These are phyloP conservation scores for Mortierella sp. DNA, from an alignment of 371 early-diverging fungal genomes.

Conservation along the genomic window DNA sequence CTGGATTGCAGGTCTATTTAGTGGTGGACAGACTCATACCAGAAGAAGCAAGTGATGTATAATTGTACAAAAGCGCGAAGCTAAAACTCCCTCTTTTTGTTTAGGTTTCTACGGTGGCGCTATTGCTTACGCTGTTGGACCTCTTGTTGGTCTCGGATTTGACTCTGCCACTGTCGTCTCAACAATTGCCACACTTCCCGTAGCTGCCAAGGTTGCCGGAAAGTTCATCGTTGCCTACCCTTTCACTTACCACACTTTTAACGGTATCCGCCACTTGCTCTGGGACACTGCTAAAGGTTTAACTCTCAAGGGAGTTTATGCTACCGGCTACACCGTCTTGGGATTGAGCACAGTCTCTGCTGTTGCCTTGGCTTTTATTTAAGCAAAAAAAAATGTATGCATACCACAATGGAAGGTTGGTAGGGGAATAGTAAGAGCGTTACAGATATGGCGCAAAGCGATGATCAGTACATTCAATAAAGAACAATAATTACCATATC, in stretches of 20 bases:
- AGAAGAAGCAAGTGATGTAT: too few relatives aligned
- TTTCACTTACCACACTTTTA: constrained; percentile 87
- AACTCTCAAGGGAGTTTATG: constrained; percentile 83
- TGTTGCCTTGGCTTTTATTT: constrained; percentile 44
- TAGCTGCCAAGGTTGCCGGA: constrained; percentile 65
- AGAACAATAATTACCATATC: neutral
- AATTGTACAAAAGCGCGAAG: neutral
- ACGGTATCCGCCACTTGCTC: constrained; percentile 83
- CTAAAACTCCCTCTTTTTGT: neutral
- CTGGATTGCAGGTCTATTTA: too few relatives aligned
- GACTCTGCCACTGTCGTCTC: constrained; percentile 74
- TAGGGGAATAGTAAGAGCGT: neutral
- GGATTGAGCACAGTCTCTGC: constrained; percentile 65
- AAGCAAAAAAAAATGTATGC: too few relatives aligned
- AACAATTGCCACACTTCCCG: constrained; percentile 66
- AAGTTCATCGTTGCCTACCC: constrained; percentile 80
- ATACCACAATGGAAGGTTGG: too few relatives aligned
- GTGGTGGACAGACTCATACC: too few relatives aligned
- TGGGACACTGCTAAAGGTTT: constrained; percentile 87
- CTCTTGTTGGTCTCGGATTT: constrained; percentile 67
- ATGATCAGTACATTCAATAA: neutral
- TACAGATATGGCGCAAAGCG: neutral
- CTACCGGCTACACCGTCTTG: constrained; percentile 85
- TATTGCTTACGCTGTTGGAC: constrained; percentile 71
- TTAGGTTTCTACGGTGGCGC: constrained; percentile 79